phyloP scores from a whole-genome alignment of 176 grass and related monocot species.

The Zoysia pacifica region DNA sequence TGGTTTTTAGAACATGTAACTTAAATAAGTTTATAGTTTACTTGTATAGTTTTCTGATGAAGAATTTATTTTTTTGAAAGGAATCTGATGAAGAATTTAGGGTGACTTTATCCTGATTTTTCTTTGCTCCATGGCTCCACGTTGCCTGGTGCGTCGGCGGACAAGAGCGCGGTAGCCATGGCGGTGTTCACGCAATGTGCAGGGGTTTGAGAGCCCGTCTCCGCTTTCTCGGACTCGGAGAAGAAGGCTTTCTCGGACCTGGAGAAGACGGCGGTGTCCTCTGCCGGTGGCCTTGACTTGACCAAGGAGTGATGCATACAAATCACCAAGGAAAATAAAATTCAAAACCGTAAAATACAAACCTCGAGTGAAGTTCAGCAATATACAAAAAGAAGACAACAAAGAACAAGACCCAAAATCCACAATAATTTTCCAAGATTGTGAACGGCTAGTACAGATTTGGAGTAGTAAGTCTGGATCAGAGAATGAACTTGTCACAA shows the following conservation, averaged over 20 bases:
- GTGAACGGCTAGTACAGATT: background rate
- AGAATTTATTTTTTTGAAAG: too few species aligned
- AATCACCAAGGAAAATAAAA: background rate
- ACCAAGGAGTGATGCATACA: background rate
- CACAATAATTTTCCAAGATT: background rate
- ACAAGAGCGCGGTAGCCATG: background rate
- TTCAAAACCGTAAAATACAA: too few species aligned
- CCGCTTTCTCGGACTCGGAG: too few species aligned
- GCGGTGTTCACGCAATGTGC: background rate
- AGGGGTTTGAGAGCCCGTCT: too few species aligned
- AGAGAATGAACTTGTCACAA: background rate
- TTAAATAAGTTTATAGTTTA: background rate
- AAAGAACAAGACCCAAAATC: too few species aligned
- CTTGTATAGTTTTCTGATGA: background rate
- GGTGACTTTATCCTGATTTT: background rate
- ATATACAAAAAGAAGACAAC: too few species aligned
- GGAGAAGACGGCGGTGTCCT: too few species aligned
- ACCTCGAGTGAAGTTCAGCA: background rate
- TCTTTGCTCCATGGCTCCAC: background rate
- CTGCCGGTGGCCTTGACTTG: background rate
- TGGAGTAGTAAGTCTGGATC: background rate
- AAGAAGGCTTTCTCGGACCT: too few species aligned
- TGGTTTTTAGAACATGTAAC: slow-evolving; percentile 15
- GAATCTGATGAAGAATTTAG: background rate
- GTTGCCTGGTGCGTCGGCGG: background rate